Evolutionary conservation across 345 rosid genomes (phyloP).

Genomic region (Jatropha curcas): DNA sequence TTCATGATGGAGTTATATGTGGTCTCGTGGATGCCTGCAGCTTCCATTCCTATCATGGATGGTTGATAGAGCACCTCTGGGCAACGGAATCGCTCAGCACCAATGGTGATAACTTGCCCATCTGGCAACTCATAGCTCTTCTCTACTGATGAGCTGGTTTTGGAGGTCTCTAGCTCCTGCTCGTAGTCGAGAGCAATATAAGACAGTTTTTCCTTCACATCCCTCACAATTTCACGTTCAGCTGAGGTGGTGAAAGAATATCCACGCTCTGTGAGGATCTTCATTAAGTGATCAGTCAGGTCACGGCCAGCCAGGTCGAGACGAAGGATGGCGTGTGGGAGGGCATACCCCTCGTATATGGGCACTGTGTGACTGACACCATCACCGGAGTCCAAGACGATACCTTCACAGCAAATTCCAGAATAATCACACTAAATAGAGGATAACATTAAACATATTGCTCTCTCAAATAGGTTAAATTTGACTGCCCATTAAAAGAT

Average conservation of each 20-base stretch:
- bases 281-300: constrained; percentile 78
- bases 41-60: constrained; percentile 93
- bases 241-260: constrained; percentile 95
- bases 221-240: constrained; percentile 94
- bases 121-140: constrained; percentile 87
- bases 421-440: neutral
- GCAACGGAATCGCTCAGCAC: constrained; percentile 88
- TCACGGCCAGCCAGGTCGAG: constrained; percentile 92
- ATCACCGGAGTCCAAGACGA: constrained; percentile 92
- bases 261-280: constrained; percentile 92
- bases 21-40: constrained; percentile 88
- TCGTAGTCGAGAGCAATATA: constrained; percentile 91
- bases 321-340: constrained; percentile 88
- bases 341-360: constrained; percentile 85
- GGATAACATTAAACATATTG: neutral
- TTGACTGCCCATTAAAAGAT: too few species aligned
- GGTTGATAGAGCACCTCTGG: constrained; percentile 97
- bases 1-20: constrained; percentile 93
- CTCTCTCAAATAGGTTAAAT: too few species aligned
- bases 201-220: constrained; percentile 89
- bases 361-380: constrained; percentile 96
- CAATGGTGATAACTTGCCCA: constrained; percentile 90
- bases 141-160: constrained; percentile 86
- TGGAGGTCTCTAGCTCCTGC: constrained; percentile 89
- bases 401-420: constrained; percentile 47